Percentiles rank a stretch among this genome's conserved stretches.
These are phyloP conservation scores for Eremothecium coryli DNA, from an alignment of 1,139 yeast genomes.

Conservation along the genomic window DNA sequence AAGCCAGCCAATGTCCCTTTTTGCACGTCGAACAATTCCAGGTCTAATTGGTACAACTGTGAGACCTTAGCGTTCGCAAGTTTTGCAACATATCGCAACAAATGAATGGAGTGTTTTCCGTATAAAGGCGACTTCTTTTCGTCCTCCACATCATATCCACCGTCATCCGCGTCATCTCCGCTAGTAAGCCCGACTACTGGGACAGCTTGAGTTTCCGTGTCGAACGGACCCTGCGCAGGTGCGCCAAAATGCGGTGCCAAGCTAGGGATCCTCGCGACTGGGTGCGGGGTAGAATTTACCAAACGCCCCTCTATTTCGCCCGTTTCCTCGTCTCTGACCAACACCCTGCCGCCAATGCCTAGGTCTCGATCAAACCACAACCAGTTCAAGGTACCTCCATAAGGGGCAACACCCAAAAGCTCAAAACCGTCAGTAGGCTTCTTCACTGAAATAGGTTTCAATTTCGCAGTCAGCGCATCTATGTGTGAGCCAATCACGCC, in stretches of 20 bases:
- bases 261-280: conserved; percentile 57
- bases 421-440: conserved; percentile 49
- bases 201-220: conserved; percentile 52
- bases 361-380: conserved; percentile 61
- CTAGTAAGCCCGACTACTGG: conserved; percentile 44
- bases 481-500: conserved; percentile 55
- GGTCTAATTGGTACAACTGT: conserved; percentile 48
- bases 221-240: conserved; percentile 42
- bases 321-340: conserved; percentile 33
- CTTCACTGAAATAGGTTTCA: conserved; percentile 49
- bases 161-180: conserved; percentile 19
- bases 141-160: conserved; percentile 35
- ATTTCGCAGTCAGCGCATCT: conserved; percentile 48
- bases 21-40: conserved; percentile 58
- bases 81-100: conserved; percentile 48
- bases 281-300: conserved; percentile 51
- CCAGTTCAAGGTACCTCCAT: conserved; percentile 48
- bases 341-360: conserved; percentile 55
- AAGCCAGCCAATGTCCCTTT: conserved; percentile 54
- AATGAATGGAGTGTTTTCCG: conserved; percentile 48
- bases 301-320: conserved; percentile 36
- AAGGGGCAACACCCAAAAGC: conserved; percentile 56
- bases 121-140: conserved; percentile 54
- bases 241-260: conserved; percentile 61
- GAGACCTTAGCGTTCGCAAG: conserved; percentile 41